phyloP scores from a whole-genome alignment of 148 eudicot genomes.

The Rhododendron henanense region DNA sequence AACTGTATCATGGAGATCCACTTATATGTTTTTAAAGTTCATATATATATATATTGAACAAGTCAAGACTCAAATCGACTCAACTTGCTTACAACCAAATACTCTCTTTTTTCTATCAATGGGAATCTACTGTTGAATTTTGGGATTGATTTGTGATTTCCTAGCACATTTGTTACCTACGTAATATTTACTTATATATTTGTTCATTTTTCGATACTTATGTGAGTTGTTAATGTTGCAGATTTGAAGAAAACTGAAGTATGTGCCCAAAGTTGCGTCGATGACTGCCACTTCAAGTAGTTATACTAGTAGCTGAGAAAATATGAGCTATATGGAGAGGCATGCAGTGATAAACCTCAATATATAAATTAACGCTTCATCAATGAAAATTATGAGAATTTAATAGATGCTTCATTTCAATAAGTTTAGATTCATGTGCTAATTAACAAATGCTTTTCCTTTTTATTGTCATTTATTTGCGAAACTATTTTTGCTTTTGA shows the following conservation, averaged over 20 bases:
- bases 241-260: neutral
- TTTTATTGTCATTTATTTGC: no score
- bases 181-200: no score
- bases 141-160: neutral
- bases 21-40: no score
- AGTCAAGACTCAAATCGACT: no score
- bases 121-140: neutral
- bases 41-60: no score
- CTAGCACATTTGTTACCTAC: no score
- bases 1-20: no score
- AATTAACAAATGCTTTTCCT: neutral
- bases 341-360: neutral
- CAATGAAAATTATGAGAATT: no score
- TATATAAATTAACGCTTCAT: neutral
- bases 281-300: neutral
- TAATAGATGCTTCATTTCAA: no score
- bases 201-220: neutral
- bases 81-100: no score
- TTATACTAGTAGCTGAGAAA: no score
- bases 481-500: no score
- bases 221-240: neutral
- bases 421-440: neutral
- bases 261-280: neutral
- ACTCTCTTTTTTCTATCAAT: neutral
- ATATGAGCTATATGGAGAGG: neutral